Evolutionary conservation across 768 basidiomycete species (phyloP).

Genomic region (Lactarius quietus): DNA sequence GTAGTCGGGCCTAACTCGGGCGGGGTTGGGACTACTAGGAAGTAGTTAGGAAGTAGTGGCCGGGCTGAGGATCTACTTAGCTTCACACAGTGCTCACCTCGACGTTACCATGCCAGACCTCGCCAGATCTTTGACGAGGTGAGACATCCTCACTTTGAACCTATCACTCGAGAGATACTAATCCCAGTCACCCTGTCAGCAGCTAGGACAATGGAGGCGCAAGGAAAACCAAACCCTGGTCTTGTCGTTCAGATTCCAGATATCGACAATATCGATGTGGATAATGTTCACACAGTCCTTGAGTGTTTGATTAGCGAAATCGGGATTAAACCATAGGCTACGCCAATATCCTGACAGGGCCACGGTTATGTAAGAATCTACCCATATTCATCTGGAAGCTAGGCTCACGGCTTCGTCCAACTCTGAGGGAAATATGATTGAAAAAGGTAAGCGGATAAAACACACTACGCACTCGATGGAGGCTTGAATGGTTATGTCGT

Average conservation of each 20-base stretch:
- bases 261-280: slow-evolving; percentile 1
- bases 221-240: background rate
- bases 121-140: slow-evolving; percentile 3
- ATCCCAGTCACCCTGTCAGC: background rate
- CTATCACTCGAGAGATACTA: slow-evolving; percentile 5
- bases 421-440: background rate
- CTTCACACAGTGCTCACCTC: background rate
- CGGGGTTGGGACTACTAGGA: background rate
- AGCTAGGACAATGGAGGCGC: no score
- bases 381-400: background rate
- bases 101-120: no score
- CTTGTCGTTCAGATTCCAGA: slow-evolving; percentile 11
- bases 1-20: background rate
- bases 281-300: slow-evolving; percentile 1
- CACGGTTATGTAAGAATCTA: background rate
- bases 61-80: background rate
- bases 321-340: background rate
- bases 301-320: background rate
- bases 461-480: background rate
- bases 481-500: background rate
- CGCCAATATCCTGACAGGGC: slow-evolving; percentile 10
- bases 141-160: background rate
- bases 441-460: background rate
- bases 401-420: background rate
- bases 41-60: background rate